phyloP scores from a whole-genome alignment of 768 basidiomycete species.

The Rhodotorula paludigena region DNA sequence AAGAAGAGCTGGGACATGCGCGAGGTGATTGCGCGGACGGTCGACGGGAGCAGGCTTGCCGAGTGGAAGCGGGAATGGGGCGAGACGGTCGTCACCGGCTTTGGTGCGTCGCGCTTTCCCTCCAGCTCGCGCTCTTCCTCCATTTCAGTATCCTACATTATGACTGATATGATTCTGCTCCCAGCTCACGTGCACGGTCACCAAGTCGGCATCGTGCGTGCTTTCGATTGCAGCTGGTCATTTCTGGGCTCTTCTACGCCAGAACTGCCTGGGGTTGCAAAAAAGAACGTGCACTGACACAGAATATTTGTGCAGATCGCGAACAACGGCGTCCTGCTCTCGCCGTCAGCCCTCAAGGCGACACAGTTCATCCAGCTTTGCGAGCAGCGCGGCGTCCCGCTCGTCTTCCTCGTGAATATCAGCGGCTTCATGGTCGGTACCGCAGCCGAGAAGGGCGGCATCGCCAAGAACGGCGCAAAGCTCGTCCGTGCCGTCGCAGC shows the following conservation, averaged over 20 bases:
- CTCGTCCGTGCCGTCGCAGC: conserved; percentile 95
- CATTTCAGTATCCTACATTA: not conserved
- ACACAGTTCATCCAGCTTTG: conserved; percentile 94
- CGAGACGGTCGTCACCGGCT: conserved; percentile 74
- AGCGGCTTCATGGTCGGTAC: conserved; percentile 97
- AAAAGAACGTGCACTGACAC: no score
- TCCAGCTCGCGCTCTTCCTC: not conserved
- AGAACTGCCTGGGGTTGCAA: no score
- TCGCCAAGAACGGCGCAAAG: conserved; percentile 93
- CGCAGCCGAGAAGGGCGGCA: conserved; percentile 83
- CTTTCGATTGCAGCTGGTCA: not conserved
- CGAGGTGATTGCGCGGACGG: conserved; percentile 83
- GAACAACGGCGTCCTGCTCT: conserved; percentile 92
- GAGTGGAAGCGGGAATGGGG: conserved; percentile 98
- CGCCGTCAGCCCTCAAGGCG: conserved; percentile 85
- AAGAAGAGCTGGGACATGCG: conserved; percentile 88
- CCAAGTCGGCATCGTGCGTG: conserved; percentile 68
- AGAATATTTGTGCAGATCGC: no score
- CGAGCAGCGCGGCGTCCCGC: conserved; percentile 79
- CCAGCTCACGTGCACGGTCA: conserved; percentile 76
- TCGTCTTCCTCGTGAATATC: conserved; percentile 93
- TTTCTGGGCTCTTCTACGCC: not conserved
- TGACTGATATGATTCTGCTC: conserved; percentile 47
- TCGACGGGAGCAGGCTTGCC: conserved; percentile 83
- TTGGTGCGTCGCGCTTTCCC: conserved; percentile 36